phyloP scores from a whole-genome alignment of 768 basidiomycete genomes.

The Tubosaeta brunneosetosa region DNA sequence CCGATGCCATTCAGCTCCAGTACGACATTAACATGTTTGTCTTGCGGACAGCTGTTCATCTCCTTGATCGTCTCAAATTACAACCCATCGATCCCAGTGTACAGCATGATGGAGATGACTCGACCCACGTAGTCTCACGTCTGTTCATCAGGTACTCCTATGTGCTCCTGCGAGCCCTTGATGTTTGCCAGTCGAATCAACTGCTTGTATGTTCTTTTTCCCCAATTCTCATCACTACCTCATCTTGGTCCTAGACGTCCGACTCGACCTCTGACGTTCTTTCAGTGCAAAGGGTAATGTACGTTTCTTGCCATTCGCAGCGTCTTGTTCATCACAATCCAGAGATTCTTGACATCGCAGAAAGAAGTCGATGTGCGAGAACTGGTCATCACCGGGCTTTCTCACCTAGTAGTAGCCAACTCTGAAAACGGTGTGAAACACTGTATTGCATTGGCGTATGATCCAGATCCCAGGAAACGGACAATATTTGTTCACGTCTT shows the following conservation, averaged over 20 bases:
- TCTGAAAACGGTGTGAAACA: conserved; percentile 88
- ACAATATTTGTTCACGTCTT: conserved; percentile 84
- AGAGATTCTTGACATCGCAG: conserved; percentile 43
- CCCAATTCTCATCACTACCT: conserved; percentile 1
- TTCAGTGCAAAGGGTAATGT: conserved; percentile 43
- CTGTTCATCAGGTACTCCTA: conserved; percentile 76
- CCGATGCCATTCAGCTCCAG: conserved; percentile 36
- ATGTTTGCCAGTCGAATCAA: conserved; percentile 45
- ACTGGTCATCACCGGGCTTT: conserved; percentile 72
- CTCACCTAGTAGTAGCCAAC: conserved; percentile 79
- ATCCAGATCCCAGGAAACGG: conserved; percentile 62
- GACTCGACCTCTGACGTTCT: conserved; percentile 49
- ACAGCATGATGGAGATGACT: conserved; percentile 55
- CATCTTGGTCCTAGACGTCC: conserved; percentile 32
- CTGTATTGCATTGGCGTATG: conserved; percentile 75
- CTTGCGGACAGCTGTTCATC: conserved; percentile 66
- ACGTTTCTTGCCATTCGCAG: not conserved
- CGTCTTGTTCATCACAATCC: conserved; percentile 14
- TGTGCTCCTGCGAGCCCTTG: conserved; percentile 58
- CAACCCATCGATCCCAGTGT: conserved; percentile 48
- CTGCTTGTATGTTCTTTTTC: conserved; percentile 31
- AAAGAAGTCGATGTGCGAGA: conserved; percentile 65
- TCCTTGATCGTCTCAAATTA: conserved; percentile 72
- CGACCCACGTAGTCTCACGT: conserved; percentile 65
- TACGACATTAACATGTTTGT: conserved; percentile 71